Evolutionary conservation across 139 green algal genomes (phyloP).

Genomic region (Spirogloea muscicola): DNA sequence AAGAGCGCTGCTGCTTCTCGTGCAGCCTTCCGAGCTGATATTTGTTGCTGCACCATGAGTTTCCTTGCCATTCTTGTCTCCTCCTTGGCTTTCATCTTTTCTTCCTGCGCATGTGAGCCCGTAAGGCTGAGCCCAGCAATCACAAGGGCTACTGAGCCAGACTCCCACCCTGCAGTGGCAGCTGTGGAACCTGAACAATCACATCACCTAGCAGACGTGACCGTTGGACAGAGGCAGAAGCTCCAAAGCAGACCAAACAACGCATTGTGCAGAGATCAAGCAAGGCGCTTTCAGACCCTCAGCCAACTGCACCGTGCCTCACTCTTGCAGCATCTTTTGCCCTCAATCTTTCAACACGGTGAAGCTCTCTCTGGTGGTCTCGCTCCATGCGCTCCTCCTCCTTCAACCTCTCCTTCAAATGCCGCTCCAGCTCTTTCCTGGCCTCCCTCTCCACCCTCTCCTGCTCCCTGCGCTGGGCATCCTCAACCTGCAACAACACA

Average conservation of each 20-base stretch:
- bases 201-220: neutral
- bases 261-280: neutral
- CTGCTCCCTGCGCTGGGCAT: conserved; percentile 13
- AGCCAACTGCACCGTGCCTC: neutral
- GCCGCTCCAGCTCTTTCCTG: conserved; percentile 30
- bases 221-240: neutral
- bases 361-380: conserved; percentile 22
- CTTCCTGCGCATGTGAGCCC: conserved; percentile 5
- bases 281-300: neutral
- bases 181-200: too few relatives aligned
- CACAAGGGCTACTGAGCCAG: neutral
- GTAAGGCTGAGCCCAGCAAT: neutral
- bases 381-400: conserved; percentile 36
- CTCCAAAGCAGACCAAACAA: conserved; percentile 2
- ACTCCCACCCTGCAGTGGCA: too few relatives aligned
- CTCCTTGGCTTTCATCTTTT: conserved; percentile 17
- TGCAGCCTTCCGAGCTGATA: neutral
- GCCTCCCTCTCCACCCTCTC: conserved; percentile 32
- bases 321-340: conserved; percentile 26
- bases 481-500: conserved; percentile 4
- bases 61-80: conserved; percentile 21
- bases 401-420: conserved; percentile 20
- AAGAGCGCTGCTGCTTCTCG: conserved; percentile 21
- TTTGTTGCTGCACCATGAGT: conserved; percentile 3
- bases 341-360: conserved; percentile 16